These are phyloP conservation scores for Fraxinus anomala DNA, from an alignment of 257 asterid species.

Conservation along the genomic window DNA sequence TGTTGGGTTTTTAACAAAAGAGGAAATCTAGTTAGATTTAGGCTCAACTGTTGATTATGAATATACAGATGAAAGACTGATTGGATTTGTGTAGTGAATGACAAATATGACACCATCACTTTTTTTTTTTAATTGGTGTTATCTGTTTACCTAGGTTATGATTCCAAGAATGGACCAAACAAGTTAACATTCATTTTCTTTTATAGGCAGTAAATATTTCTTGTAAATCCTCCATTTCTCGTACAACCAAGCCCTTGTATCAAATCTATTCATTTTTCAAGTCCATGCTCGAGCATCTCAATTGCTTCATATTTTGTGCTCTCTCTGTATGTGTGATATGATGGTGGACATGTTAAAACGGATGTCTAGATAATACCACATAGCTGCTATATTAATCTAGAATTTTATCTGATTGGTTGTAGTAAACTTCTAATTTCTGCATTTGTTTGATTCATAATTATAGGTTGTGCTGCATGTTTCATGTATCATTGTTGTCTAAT, in stretches of 20 bases:
- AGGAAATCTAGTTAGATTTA: not conserved
- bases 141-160: not conserved
- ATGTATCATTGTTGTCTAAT: slow-evolving; percentile 23
- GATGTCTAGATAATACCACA: not conserved
- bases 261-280: not conserved
- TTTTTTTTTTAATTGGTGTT: not conserved
- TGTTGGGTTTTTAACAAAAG: not conserved
- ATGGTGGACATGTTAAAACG: not conserved
- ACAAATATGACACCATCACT: not conserved
- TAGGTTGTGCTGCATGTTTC: slow-evolving; percentile 16
- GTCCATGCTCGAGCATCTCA: not conserved
- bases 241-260: not conserved
- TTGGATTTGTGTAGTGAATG: not conserved
- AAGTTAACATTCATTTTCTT: too few species aligned
- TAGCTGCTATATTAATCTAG: not conserved
- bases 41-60: not conserved
- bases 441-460: slow-evolving; percentile 2
- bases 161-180: too few species aligned
- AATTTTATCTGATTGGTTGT: slow-evolving; percentile 10
- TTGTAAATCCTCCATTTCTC: too few species aligned
- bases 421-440: slow-evolving; percentile 15
- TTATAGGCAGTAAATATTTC: too few species aligned
- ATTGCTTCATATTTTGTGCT: not conserved
- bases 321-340: not conserved
- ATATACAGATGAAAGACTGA: not conserved